A percentile compares a stretch with the other conserved stretches of the same genome.
Conservation (phyloP, 371 early-diverging fungal species). For the Rhizopus sp. region DNA sequence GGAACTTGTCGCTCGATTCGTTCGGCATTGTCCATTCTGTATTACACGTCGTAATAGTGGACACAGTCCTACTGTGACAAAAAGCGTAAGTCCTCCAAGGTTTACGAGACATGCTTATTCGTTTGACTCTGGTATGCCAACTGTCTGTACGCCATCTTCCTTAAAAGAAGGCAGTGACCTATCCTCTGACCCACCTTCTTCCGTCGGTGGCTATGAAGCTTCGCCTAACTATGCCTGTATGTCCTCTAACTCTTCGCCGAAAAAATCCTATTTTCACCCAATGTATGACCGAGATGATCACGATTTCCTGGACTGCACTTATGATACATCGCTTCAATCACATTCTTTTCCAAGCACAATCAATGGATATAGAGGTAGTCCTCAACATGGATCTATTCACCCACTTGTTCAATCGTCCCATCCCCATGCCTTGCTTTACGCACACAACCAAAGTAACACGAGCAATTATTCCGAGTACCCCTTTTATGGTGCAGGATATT, state of each 20-base stretch:
- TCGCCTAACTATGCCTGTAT: constrained; percentile 23
- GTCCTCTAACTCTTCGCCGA: constrained; percentile 23
- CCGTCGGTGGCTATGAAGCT: constrained; percentile 27
- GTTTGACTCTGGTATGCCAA: constrained; percentile 18
- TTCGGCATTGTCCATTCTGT: constrained; percentile 39
- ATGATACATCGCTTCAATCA: constrained; percentile 1
- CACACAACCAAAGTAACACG: constrained; percentile 3
- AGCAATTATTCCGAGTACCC: constrained; percentile 20
- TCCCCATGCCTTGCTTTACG: not conserved
- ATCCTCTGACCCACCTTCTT: constrained; percentile 29
- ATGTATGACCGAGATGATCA: constrained; percentile 28
- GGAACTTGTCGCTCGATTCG: constrained; percentile 37
- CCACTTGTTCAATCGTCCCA: not conserved
- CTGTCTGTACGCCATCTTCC: constrained; percentile 22
- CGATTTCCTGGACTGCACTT: constrained; percentile 22
- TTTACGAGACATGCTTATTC: constrained; percentile 23
- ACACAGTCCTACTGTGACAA: constrained; percentile 29
- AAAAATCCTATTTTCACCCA: constrained; percentile 20
- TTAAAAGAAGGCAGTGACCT: constrained; percentile 29
- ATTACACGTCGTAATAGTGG: constrained; percentile 38
- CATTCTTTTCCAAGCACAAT: not conserved
- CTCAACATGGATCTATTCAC: constrained; percentile 2
- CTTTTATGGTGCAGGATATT: constrained; percentile 25
- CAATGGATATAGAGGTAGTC: not conserved
- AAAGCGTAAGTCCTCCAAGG: constrained; percentile 22